Evolutionary conservation across 768 basidiomycete species (phyloP), one percentile per base, ranked within the genome.

Genomic region (Naematelia encephala): DNA sequence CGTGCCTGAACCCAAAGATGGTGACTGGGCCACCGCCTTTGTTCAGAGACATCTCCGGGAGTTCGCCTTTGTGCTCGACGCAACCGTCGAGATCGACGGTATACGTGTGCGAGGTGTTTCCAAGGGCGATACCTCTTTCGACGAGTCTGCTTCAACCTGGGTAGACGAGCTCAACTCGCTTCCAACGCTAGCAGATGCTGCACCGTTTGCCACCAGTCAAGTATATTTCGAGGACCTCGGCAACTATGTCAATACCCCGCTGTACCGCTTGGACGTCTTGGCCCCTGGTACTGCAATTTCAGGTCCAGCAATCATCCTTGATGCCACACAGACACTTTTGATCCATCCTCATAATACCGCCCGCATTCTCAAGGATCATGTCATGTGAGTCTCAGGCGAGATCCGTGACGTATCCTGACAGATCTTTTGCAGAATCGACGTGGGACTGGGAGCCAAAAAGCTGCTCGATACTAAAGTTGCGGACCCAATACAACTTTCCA

Each of bases 61-160:
- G 76, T 94, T 96, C 70, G 93, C 93, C 10, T 96, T 97, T 80
- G 76, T 93, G 62, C 80, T 97, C 26, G 89, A 92, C 62, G 85
- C 83, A 42, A 91, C 90, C 80, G 82, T 96, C 67, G 85, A 90
- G 56, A 89, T 96, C 10, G 93, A 96, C 73, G 93, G 94, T 78
- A 80, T 96, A 80, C 91, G 92, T 89, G 89, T 91, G 5, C 88
- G 89, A 48, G 91, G 90, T 2, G 87, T 90, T 42, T 91, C 93
- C 47, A 91, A 91, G 79, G 46, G 26, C 27, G 27, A 48, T 51
- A 55, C 54, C 28, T 45, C 39, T 10, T 19, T 44, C n/a, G 54
- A 43, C 34, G 34, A 39, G 16, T 8, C 34, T 39, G 34, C 34
- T 8, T 39, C 34, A 39, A 39, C 34, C 16, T 39, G 34, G 34